Evolutionary conservation across 202 grass and related monocot genomes (phyloP).

Genomic region (Brachypodium distachyon): DNA sequence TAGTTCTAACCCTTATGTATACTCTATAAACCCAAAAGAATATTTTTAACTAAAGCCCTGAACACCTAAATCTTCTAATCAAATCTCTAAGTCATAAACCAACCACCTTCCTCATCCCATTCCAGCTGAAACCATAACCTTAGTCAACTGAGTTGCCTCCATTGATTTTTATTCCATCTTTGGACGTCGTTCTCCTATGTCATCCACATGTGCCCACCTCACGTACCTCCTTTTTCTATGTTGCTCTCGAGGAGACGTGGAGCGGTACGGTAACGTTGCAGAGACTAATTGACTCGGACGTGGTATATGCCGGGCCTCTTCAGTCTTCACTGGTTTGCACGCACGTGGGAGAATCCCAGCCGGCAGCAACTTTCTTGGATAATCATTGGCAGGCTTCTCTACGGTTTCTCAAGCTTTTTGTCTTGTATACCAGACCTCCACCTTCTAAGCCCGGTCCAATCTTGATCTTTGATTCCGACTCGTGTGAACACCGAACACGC

Average conservation of each 20-base stretch:
- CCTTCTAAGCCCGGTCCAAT: neutral
- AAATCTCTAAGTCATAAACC: no score
- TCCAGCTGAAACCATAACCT: neutral
- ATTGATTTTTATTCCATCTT: neutral
- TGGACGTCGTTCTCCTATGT: neutral
- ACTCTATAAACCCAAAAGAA: no score
- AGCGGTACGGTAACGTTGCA: neutral
- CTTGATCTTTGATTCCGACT: neutral
- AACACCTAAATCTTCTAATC: no score
- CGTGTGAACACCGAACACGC: neutral
- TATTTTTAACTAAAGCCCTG: no score
- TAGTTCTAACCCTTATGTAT: no score
- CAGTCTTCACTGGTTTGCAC: neutral
- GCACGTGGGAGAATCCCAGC: constrained; percentile 39
- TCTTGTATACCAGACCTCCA: neutral
- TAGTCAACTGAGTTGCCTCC: neutral
- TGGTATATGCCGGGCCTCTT: neutral
- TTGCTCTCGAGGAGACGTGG: constrained; percentile 15
- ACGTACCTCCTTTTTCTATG: neutral
- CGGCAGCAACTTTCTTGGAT: constrained; percentile 6
- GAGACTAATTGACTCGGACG: neutral
- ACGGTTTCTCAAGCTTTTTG: neutral
- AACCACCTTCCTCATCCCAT: neutral
- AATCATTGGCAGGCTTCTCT: constrained; percentile 16
- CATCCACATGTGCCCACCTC: neutral